phyloP scores from a whole-genome alignment of 257 asterid genomes.

The Solanum piurae region DNA sequence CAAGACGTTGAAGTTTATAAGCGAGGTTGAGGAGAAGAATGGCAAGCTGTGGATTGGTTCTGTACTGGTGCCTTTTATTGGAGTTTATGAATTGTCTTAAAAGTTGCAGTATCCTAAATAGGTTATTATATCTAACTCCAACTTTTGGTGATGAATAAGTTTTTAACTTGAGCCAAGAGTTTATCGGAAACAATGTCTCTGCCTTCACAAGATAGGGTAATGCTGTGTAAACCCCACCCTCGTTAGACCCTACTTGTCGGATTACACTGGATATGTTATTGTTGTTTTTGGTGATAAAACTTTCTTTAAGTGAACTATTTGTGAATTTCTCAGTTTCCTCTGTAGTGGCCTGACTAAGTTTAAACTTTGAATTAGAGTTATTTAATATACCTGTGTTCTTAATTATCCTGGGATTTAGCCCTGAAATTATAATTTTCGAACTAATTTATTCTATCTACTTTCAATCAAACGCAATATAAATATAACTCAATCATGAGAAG shows the following conservation, averaged over 20 bases:
- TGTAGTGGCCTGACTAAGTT: background rate
- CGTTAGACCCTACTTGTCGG: background rate
- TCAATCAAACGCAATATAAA: background rate
- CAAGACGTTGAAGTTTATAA: slow-evolving; percentile 41
- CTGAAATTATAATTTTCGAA: too few relatives aligned
- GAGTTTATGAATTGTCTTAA: slow-evolving; percentile 22
- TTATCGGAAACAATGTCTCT: background rate
- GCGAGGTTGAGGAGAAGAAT: slow-evolving; percentile 61
- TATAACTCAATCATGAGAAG: background rate
- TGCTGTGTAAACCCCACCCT: background rate
- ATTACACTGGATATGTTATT: background rate
- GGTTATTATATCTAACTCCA: background rate
- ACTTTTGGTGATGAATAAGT: background rate
- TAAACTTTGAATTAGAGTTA: background rate
- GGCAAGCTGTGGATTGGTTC: slow-evolving; percentile 70
- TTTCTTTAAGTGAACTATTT: background rate
- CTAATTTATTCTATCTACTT: background rate
- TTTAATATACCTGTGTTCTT: background rate
- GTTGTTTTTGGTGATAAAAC: background rate
- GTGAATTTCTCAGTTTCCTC: background rate
- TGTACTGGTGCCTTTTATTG: slow-evolving; percentile 53
- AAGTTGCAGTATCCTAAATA: background rate
- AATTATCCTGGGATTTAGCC: background rate
- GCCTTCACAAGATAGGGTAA: background rate
- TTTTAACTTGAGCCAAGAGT: background rate